Percentiles rank a stretch among this genome's conserved stretches.
These are phyloP conservation scores for Metroxylon sagu DNA, from an alignment of 176 grass and related monocot genomes.

Conservation along the genomic window DNA sequence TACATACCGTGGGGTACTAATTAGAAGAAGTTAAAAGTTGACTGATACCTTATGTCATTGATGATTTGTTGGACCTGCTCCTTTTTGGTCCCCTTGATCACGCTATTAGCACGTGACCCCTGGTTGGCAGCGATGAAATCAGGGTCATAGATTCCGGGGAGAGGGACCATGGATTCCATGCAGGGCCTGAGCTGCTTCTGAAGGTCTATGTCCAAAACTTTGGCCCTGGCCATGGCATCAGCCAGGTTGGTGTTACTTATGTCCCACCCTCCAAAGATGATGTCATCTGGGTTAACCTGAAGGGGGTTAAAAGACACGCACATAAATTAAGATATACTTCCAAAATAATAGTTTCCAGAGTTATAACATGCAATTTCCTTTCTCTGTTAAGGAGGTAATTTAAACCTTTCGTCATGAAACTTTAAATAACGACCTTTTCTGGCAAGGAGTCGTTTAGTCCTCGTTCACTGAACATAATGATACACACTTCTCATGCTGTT, in stretches of 20 bases:
- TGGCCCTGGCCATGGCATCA: slow-evolving; percentile 90
- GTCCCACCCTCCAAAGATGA: slow-evolving; percentile 93
- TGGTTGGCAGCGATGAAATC: slow-evolving; percentile 97
- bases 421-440: too few relatives aligned
- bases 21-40: too few relatives aligned
- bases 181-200: slow-evolving; percentile 96
- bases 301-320: slow-evolving; percentile 1
- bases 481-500: too few relatives aligned
- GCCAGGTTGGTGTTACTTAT: slow-evolving; percentile 96
- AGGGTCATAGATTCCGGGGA: slow-evolving; percentile 73
- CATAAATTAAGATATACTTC: too few relatives aligned
- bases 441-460: too few relatives aligned
- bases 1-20: not conserved
- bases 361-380: too few relatives aligned
- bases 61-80: slow-evolving; percentile 86
- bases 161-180: slow-evolving; percentile 90
- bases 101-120: slow-evolving; percentile 50
- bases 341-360: too few relatives aligned
- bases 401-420: too few relatives aligned
- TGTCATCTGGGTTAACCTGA: slow-evolving; percentile 91
- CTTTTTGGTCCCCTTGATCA: slow-evolving; percentile 70
- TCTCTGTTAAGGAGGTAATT: too few relatives aligned
- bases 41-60: slow-evolving; percentile 71
- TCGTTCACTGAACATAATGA: too few relatives aligned
- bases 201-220: slow-evolving; percentile 88